phyloP scores from a whole-genome alignment of 176 grass and related monocot genomes.

The Aegilops bicornis region DNA sequence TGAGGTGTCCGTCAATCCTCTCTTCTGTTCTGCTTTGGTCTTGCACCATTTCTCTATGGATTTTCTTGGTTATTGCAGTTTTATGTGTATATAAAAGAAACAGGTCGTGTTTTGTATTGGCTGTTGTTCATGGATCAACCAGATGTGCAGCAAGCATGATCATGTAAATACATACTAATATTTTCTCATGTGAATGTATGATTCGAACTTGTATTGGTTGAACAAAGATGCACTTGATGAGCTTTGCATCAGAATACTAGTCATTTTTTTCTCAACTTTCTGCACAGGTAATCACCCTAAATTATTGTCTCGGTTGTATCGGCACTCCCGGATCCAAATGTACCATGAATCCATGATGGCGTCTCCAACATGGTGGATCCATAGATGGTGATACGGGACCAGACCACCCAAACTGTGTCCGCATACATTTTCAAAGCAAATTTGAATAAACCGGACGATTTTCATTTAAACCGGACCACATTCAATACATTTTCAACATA shows the following conservation, averaged over 20 bases:
- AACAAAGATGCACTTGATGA: background rate
- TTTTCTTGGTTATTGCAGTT: background rate
- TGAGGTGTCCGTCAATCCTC: background rate
- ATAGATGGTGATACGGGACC: no score
- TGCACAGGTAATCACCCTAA: background rate
- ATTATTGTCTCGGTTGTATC: background rate
- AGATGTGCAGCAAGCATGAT: background rate
- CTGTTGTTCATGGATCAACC: background rate
- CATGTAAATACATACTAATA: no score
- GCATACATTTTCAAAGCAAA: no score
- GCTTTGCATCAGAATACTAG: background rate
- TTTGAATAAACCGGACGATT: no score
- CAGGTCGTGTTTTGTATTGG: background rate
- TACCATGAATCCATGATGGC: background rate
- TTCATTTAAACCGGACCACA: no score
- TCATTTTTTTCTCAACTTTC: background rate
- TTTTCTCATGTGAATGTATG: background rate
- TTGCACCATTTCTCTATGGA: background rate
- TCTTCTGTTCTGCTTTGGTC: background rate
- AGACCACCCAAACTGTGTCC: no score
- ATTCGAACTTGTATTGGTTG: background rate
- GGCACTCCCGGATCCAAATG: no score
- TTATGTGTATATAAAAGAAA: background rate
- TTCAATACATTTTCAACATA: no score
- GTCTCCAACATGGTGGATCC: no score